phyloP scores from a whole-genome alignment of 805 yeast species.

The Wickerhamomyces hampshirensis region DNA sequence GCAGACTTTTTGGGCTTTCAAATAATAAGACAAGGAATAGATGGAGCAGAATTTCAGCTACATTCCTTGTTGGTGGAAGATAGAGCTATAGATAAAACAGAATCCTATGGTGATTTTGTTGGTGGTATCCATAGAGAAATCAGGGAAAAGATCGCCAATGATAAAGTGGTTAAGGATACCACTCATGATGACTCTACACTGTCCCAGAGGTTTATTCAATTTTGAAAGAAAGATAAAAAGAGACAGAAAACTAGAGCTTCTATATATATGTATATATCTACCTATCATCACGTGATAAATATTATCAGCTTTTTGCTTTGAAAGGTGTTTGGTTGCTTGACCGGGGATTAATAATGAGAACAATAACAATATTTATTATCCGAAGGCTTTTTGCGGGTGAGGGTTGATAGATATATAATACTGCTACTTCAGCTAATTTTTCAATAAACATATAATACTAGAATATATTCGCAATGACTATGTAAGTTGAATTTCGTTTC shows the following conservation, averaged over 20 bases:
- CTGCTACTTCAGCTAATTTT: too few relatives aligned
- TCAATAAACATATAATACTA: too few relatives aligned
- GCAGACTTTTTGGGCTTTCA: constrained; percentile 44
- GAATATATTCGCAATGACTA: too few relatives aligned
- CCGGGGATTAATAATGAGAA: too few relatives aligned
- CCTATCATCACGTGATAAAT: too few relatives aligned
- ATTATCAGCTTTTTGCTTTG: too few relatives aligned
- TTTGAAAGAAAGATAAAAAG: constrained; percentile 2
- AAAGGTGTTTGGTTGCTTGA: too few relatives aligned
- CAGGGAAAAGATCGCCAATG: constrained; percentile 45
- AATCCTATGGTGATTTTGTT: constrained; percentile 63
- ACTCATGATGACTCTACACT: constrained; percentile 23
- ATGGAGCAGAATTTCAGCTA: constrained; percentile 41
- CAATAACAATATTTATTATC: too few relatives aligned
- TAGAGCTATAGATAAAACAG: constrained; percentile 44
- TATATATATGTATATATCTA: too few relatives aligned
- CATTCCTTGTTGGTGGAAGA: constrained; percentile 72
- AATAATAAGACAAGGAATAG: constrained; percentile 60
- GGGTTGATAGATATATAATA: too few relatives aligned
- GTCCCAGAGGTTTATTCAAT: constrained; percentile 17
- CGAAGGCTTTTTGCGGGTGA: too few relatives aligned
- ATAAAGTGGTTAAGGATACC: constrained; percentile 24
- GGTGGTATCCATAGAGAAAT: constrained; percentile 62
- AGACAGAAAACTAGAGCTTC: background rate
- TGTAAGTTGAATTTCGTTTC: too few relatives aligned